These are phyloP conservation scores for Xylariaceae sp. DNA, from an alignment of 2,329 filamentous ascomycete species.

Conservation along the genomic window DNA sequence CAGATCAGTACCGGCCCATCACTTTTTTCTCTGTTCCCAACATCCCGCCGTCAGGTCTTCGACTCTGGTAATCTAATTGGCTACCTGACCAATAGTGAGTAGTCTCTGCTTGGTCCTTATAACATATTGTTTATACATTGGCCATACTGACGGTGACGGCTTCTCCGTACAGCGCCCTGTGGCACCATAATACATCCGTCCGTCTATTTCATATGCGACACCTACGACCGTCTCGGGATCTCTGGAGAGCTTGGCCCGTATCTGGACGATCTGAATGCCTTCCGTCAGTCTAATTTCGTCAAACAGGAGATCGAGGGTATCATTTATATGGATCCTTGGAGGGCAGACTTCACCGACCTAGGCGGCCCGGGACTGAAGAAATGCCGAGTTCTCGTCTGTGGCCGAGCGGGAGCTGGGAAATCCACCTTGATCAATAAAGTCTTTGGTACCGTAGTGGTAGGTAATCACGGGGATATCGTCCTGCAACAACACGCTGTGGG, in stretches of 20 bases:
- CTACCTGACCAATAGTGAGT: constrained; percentile 17
- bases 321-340: constrained; percentile 19
- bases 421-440: constrained; percentile 26
- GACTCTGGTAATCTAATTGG: constrained; percentile 14
- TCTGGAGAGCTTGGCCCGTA: constrained; percentile 13
- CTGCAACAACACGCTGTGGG: too few species aligned
- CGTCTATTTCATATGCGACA: constrained; percentile 19
- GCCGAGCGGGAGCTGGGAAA: constrained; percentile 26
- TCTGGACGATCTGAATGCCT: constrained; percentile 17
- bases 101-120: not conserved
- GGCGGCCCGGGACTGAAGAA: constrained; percentile 17
- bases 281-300: constrained; percentile 13
- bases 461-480: too few species aligned
- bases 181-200: constrained; percentile 23
- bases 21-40: constrained; percentile 15
- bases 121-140: too few species aligned
- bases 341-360: constrained; percentile 15
- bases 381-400: constrained; percentile 24
- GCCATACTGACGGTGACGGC: too few species aligned
- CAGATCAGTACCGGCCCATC: constrained; percentile 18
- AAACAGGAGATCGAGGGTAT: constrained; percentile 14
- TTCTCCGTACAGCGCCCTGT: constrained; percentile 14
- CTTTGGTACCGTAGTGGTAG: constrained; percentile 22
- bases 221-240: constrained; percentile 19
- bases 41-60: constrained; percentile 16